Base-by-base conservation (phyloP, 176 grass and related monocot genomes). In the Puccinellia tenuiflora region DNA sequence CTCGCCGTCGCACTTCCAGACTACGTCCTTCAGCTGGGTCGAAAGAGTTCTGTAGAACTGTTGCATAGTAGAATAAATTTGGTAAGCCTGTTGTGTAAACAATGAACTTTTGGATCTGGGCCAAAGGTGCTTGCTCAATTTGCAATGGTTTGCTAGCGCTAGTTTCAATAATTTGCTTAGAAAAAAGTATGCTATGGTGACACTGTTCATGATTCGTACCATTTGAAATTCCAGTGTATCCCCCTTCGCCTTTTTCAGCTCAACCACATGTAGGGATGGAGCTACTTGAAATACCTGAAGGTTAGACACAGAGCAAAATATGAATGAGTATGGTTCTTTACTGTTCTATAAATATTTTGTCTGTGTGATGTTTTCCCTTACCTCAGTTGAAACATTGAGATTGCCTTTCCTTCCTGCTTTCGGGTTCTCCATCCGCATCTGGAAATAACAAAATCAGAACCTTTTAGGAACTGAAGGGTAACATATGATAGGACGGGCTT, bases 351-450 rank as follows among this genome's bases (percentile, higher is more conserved):
- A 63, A 9, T 82, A 33, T 81, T 82, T 86, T 68, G 56, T 56
- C 24, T 24, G 21, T 0, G 9, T 15, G 55, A 53, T 80, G 37
- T 86, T 87, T 77, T 66, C 28, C 39, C 53, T 50, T 64, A 91
- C 95, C 93, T 99, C 93, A 76, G 96, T 99, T 59, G 96, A 87
- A 75, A 99, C 93, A 92, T 96, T 99, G 52, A 99, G 91, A 92
- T 99, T 99, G 75, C 96, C 96, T 79, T 99, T 99, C 80, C 96
- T 92, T 50, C 96, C 96, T 76, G 96, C 96, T 92, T 93, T 99
- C 1, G 90, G 56, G 29, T 96, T 99, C 75, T 99, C 87, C 85
- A 99, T 90, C 68, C 82, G 81, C 96, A 99, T 96, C 96, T 99
- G 74, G 61, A 89, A 59, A 46, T 37, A 87, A 88, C 17, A 78